Evolutionary conservation across 2,329 filamentous ascomycete species (phyloP).

Genomic region (Claviceps lovelessii): DNA sequence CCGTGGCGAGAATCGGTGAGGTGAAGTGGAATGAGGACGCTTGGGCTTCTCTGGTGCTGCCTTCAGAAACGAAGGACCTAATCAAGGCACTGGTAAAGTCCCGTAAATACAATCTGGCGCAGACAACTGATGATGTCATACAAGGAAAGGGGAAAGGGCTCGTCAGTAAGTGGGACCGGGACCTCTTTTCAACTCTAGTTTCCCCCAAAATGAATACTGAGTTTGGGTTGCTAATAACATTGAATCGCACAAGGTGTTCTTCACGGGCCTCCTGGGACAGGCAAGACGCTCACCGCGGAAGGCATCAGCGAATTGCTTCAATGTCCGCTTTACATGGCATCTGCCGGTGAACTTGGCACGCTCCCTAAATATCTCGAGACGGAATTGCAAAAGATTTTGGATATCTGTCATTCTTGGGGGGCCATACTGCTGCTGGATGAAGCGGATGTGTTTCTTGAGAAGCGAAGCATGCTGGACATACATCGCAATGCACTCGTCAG

Average conservation of each 20-base stretch:
- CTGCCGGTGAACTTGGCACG: slow-evolving; percentile 68
- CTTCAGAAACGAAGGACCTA: slow-evolving; percentile 45
- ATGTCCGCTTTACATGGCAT: slow-evolving; percentile 71
- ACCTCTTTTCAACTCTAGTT: no score
- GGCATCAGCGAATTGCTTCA: slow-evolving; percentile 72
- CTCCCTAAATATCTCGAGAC: slow-evolving; percentile 59
- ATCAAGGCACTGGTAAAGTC: slow-evolving; percentile 67
- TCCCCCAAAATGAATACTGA: no score
- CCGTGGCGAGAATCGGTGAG: slow-evolving; percentile 62
- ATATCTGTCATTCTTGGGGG: slow-evolving; percentile 76
- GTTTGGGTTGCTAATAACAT: background rate
- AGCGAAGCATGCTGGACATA: slow-evolving; percentile 68
- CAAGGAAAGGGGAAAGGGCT: slow-evolving; percentile 78
- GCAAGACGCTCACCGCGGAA: slow-evolving; percentile 79
- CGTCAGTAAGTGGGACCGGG: slow-evolving; percentile 34
- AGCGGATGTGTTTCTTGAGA: slow-evolving; percentile 72
- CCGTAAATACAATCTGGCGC: slow-evolving; percentile 67
- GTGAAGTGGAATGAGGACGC: slow-evolving; percentile 76
- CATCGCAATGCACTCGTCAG: slow-evolving; percentile 75
- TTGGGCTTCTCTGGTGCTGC: slow-evolving; percentile 67
- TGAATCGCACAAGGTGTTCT: slow-evolving; percentile 39
- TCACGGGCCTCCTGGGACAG: slow-evolving; percentile 74
- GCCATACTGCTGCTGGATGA: slow-evolving; percentile 77
- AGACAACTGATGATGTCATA: slow-evolving; percentile 72
- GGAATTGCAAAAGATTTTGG: slow-evolving; percentile 70